Evolutionary conservation across 2,329 filamentous ascomycete species (phyloP), one percentile per base, ranked within the genome.

Genomic region (Corynespora cassiicola): DNA sequence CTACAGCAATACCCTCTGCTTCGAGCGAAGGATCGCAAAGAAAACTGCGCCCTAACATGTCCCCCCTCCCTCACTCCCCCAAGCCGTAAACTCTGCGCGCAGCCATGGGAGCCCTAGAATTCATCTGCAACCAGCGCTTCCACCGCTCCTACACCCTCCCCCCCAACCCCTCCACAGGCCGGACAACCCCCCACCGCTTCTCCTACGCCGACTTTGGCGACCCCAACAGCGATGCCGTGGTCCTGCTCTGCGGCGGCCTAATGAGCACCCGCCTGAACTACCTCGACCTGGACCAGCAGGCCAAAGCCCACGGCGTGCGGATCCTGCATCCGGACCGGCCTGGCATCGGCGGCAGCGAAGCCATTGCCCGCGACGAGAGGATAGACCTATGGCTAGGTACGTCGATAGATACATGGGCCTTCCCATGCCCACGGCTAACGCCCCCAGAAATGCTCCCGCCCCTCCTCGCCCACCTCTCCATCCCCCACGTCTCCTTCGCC

Each of bases 161-260:
- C 10, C 47, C 60, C 18, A 52, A 56, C 29, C 47, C 46, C 10
- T 45, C 48, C 1, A 50, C 47, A 10, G 50, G 47, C 22, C 37
- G 52, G 36, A 11, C 26, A 16, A 42, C 40, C 8, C 49, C 54
- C 2, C 53, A 55, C 25, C 58, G 53, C 25, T 42, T 63, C 10
- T 58, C 60, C 15, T 65, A 63, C 31, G 32, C 57, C 21, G 61
- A 64, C 30, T 65, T 51, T 44, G 63, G 63, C 7, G 53, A 64
- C 31, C 16, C 27, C 14, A 30, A 51, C 21, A 63, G 59, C 42
- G 46, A 57, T 27, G 54, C 55, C 5, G 56, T 63, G 7, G 58
- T 65, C 2, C 34, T 65, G 1, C 55, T 65, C 16, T 64, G 59
- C 25, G 61, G 61, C 7, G 58, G 50, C 2, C 31, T 65, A 12